Conservation (phyloP, 2,329 filamentous ascomycete genomes). For the Coniella lustricola region DNA sequence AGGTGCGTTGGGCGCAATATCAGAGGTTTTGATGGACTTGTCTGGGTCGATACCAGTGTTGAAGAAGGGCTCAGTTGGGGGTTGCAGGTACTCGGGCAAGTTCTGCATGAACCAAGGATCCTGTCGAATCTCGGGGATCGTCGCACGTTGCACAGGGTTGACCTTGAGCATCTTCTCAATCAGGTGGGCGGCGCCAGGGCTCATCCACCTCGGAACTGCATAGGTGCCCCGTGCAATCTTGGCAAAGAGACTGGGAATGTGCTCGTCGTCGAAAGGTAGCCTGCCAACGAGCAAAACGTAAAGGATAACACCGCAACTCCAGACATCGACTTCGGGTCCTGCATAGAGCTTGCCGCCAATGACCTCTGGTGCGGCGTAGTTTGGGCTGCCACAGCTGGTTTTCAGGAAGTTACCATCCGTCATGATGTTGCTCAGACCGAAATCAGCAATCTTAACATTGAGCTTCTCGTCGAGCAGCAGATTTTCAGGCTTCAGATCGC, state of each 20-base stretch:
- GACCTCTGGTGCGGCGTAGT: conserved; percentile 96
- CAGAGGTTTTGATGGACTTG: conserved; percentile 78
- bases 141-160: conserved; percentile 89
- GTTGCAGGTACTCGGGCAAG: conserved; percentile 77
- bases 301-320: conserved; percentile 91
- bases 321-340: conserved; percentile 95
- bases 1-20: conserved; percentile 72
- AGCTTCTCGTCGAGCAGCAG: conserved; percentile 88
- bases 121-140: conserved; percentile 84
- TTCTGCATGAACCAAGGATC: conserved; percentile 93
- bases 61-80: conserved; percentile 83
- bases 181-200: conserved; percentile 69
- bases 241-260: conserved; percentile 94
- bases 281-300: conserved; percentile 76
- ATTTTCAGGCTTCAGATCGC: conserved; percentile 96
- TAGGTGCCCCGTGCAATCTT: conserved; percentile 96
- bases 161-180: conserved; percentile 94
- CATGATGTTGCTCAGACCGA: conserved; percentile 99
- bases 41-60: conserved; percentile 92
- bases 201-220: conserved; percentile 86
- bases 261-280: conserved; percentile 95
- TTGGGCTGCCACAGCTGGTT: conserved; percentile 95
- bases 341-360: conserved; percentile 97
- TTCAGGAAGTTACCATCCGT: conserved; percentile 98
- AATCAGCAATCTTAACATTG: conserved; percentile 99